Evolutionary conservation across 2,329 filamentous ascomycete genomes (phyloP).

Genomic region (Aspergillus ibericus): DNA sequence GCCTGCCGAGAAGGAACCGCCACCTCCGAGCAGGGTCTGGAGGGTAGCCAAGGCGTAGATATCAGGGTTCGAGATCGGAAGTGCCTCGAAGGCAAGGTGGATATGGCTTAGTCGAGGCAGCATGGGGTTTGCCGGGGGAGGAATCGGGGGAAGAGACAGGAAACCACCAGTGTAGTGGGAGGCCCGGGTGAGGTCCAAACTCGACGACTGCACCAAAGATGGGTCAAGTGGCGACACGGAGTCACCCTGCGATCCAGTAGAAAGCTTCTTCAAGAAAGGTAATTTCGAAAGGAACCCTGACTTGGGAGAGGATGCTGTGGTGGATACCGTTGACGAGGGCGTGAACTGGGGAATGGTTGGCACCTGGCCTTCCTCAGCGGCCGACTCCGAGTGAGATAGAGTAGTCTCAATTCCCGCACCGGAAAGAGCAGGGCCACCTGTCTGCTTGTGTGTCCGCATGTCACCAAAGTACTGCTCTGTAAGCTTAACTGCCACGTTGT

Average conservation of each 20-base stretch:
- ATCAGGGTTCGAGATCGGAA: conserved; percentile 84
- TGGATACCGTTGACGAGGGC: conserved; percentile 39
- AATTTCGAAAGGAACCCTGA: conserved; percentile 76
- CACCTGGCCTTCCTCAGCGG: conserved; percentile 32
- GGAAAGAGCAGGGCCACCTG: conserved; percentile 52
- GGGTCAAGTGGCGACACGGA: conserved; percentile 57
- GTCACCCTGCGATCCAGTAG: conserved; percentile 63
- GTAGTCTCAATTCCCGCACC: conserved; percentile 60
- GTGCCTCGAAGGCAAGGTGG: conserved; percentile 91
- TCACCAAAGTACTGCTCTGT: conserved; percentile 87
- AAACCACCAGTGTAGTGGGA: conserved; percentile 93
- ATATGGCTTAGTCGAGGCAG: conserved; percentile 85
- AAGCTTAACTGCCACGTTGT: conserved; percentile 74
- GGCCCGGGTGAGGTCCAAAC: conserved; percentile 61
- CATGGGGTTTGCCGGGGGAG: conserved; percentile 73
- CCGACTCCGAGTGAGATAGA: conserved; percentile 32
- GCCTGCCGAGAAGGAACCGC: conserved; percentile 93
- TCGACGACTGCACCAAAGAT: conserved; percentile 43
- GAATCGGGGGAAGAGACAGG: conserved; percentile 77
- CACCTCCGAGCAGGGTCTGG: conserved; percentile 92
- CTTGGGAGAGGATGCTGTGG: conserved; percentile 44
- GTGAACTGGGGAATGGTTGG: conserved; percentile 42
- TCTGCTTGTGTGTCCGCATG: conserved; percentile 65
- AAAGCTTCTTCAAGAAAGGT: conserved; percentile 87
- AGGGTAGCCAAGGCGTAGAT: conserved; percentile 96